phyloP scores from a whole-genome alignment of 345 rosid genomes.

The Eucalyptus dawsonii region DNA sequence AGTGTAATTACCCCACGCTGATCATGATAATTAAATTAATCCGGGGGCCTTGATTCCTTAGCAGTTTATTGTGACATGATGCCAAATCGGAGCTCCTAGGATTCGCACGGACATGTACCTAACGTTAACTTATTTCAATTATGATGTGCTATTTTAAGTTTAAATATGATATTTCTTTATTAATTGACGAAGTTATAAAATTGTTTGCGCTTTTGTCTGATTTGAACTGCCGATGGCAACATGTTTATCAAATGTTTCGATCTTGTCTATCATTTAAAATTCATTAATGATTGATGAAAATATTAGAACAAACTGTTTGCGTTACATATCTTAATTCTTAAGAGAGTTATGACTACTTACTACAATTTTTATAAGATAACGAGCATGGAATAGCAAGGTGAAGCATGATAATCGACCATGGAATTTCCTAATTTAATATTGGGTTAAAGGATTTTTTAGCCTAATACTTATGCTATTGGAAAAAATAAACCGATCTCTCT shows the following conservation, averaged over 20 bases:
- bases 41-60: neutral
- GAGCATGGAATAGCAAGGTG: neutral
- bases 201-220: neutral
- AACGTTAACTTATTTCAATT: neutral
- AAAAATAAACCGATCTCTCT: neutral
- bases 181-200: neutral
- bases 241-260: neutral
- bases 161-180: neutral
- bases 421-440: neutral
- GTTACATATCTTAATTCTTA: neutral
- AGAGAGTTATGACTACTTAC: neutral
- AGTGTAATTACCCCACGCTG: neutral
- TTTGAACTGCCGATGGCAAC: neutral
- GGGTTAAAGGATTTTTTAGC: neutral
- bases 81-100: neutral
- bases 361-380: neutral
- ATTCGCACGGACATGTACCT: neutral
- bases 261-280: neutral
- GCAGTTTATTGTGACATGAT: neutral
- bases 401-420: neutral
- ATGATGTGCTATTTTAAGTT: neutral
- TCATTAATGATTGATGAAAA: neutral
- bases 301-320: neutral
- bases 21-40: neutral
- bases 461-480: neutral